phyloP scores from a whole-genome alignment of 2,329 filamentous ascomycete species.

The Penicillium sp. region DNA sequence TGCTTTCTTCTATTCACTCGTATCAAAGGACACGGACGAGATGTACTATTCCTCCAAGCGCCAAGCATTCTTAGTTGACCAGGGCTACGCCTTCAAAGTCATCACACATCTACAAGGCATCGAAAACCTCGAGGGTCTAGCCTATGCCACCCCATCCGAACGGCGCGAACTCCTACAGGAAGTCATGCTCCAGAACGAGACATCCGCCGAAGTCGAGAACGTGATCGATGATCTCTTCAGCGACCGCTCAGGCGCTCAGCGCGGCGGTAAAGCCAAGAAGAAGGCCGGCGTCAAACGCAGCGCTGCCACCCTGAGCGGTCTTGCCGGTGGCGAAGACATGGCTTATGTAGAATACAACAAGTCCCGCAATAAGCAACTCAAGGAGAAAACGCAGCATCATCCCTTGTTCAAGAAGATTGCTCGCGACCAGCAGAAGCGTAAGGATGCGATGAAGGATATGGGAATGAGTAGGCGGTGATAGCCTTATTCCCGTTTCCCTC shows the following conservation, averaged over 20 bases:
- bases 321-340: constrained; percentile 93
- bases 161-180: constrained; percentile 83
- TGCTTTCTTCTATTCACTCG: constrained; percentile 96
- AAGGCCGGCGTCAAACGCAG: constrained; percentile 64
- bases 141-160: constrained; percentile 73
- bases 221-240: constrained; percentile 66
- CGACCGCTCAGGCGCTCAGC: constrained; percentile 46
- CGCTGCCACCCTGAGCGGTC: constrained; percentile 77
- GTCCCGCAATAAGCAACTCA: constrained; percentile 63
- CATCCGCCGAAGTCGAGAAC: constrained; percentile 66
- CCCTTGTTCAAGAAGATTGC: constrained; percentile 65
- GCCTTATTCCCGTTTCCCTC: not conserved
- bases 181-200: constrained; percentile 82
- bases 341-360: constrained; percentile 86
- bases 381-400: constrained; percentile 57
- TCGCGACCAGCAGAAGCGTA: constrained; percentile 57
- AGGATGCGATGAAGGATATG: constrained; percentile 40
- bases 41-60: constrained; percentile 98
- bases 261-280: constrained; percentile 45
- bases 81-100: constrained; percentile 98
- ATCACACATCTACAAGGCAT: constrained; percentile 94
- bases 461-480: constrained; percentile 9
- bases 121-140: constrained; percentile 74
- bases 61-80: constrained; percentile 94
- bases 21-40: constrained; percentile 94